Evolutionary conservation across 805 yeast species (phyloP), one percentile per base, ranked within the genome.

Genomic region (Gaillardinia entomophila): DNA sequence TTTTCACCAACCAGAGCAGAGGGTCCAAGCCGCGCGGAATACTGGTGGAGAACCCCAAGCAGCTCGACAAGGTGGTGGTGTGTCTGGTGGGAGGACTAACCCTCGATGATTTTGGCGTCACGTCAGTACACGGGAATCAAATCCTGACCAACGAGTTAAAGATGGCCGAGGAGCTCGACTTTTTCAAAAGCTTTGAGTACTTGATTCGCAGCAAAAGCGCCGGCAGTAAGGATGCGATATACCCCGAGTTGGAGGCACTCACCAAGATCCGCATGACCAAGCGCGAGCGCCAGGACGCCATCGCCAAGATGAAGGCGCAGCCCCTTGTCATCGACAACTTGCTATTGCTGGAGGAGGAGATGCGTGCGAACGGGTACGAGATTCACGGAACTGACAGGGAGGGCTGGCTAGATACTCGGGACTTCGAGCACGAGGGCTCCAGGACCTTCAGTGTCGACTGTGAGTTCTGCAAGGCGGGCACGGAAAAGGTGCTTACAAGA

Each of bases 371-470:
- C 40, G 65, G 63, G 4, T 82, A 78, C 46, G 94, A 94, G 1
- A 59, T 82, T 6, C 88, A 82, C 28, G 37, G 12, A 3, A 8
- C 27, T 26, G 34, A 31, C 3, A 25, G 33, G 1, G 43, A 45
- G 1, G 69, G 62, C 3, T 82, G 82, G 79, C 68, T 62, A 1
- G 74, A 74, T 27, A 82, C 95, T 0, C 42, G 25, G 11, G 34
- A 49, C 1, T 73, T 76, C 38, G 73, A 71, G 1, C 79, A 75
- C 40, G 77, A 66, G 7, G 80, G 79, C 0, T 71, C 82, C 0
- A 77, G 68, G 35, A 75, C 82, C 0, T 86, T 75, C 60, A 92
- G 95, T 0, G 43, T 92, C 13, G 98, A 90, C 58, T 92, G 98
- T 65, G 98, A 90, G 58, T 92, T 90, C 87, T 87, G 96, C 52